phyloP scores from a whole-genome alignment of 768 basidiomycete genomes.

The Leccinum imitatum region DNA sequence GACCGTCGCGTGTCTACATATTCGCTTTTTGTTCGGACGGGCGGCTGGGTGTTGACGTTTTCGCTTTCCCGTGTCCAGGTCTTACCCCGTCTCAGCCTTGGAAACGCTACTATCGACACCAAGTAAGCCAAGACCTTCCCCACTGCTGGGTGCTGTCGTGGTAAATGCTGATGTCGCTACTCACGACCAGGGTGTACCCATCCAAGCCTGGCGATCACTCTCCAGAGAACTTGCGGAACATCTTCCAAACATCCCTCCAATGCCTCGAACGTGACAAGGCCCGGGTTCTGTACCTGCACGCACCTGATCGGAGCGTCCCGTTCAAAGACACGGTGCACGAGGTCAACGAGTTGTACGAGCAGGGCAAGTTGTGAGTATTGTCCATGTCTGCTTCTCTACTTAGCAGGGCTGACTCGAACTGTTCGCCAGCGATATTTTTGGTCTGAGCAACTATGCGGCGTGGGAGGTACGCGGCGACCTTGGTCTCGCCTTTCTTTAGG shows the following conservation, averaged over 20 bases:
- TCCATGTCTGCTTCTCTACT: neutral
- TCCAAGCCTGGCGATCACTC: conserved; percentile 41
- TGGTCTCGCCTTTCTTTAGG: neutral
- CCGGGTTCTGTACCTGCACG: conserved; percentile 57
- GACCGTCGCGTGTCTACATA: neutral
- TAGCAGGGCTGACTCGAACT: neutral
- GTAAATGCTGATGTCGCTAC: conserved; percentile 4
- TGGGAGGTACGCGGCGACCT: conserved; percentile 47
- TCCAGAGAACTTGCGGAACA: conserved; percentile 40
- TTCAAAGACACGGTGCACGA: conserved; percentile 56
- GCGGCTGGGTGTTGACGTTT: neutral
- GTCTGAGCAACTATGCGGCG: conserved; percentile 57
- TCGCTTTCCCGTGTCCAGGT: conserved; percentile 23
- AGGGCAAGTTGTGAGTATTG: conserved; percentile 51
- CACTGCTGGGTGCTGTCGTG: neutral
- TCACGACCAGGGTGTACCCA: conserved; percentile 39
- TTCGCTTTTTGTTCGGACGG: neutral
- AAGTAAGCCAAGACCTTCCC: conserved; percentile 35
- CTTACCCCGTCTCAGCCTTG: conserved; percentile 41
- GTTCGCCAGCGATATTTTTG: conserved; percentile 49
- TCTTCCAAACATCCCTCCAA: conserved; percentile 47
- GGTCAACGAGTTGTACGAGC: conserved; percentile 53
- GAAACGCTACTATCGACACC: conserved; percentile 44
- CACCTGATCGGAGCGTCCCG: conserved; percentile 56
- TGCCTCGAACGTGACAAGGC: conserved; percentile 45